Base-by-base conservation (phyloP, 176 grass and related monocot genomes). In the Oryza brachyantha region DNA sequence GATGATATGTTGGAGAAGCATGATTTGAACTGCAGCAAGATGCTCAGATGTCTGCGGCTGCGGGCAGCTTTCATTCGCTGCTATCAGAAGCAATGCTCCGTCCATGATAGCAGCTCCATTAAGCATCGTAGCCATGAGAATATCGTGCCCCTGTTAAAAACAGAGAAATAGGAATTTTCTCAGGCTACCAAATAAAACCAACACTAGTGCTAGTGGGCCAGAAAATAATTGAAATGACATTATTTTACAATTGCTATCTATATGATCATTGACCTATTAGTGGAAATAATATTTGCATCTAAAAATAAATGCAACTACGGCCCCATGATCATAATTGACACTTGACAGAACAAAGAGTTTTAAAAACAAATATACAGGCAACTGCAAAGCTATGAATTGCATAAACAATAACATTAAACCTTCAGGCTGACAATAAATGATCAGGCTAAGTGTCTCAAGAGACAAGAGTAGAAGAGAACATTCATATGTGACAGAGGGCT, bases 81-180 rank as follows among this genome's bases (percentile, higher is more conserved):
- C 95, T 19, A 94, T 98, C 69, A 94, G 60, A 83, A 97, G 91
- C 61, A 98, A 77, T 21, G 92, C 95, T 90, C 95, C 92, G 75
- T 98, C 95, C 95, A 98, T 98, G 45, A 98, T 94, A 84, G 91
- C 95, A 64, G 92, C 95, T 81, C 95, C 95, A 80, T 98, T 98
- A 90, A 98, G 91, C 95, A 98, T 94, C 58, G 89, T 94, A 68
- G 91, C 91, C 90, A 98, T 98, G 57, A 94, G 91, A 98, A 94
- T 98, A 64, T 98, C 95, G 0, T 98, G 95, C 0, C 95, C 95
- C 92, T 98, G 55, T 83, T 92, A 38, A 79, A 4, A 39, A 39
- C 38, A 52, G 52, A 79, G 4, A 17, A 61, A 74, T 14, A 14
- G 12, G 9, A 27, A 13, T 14, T 65, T 59, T 16, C 7, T 27